A percentile compares a stretch with the other conserved stretches of the same genome.
These are phyloP conservation scores for Luffa acutangula DNA, from an alignment of 306 rosid genomes.

Conservation along the genomic window DNA sequence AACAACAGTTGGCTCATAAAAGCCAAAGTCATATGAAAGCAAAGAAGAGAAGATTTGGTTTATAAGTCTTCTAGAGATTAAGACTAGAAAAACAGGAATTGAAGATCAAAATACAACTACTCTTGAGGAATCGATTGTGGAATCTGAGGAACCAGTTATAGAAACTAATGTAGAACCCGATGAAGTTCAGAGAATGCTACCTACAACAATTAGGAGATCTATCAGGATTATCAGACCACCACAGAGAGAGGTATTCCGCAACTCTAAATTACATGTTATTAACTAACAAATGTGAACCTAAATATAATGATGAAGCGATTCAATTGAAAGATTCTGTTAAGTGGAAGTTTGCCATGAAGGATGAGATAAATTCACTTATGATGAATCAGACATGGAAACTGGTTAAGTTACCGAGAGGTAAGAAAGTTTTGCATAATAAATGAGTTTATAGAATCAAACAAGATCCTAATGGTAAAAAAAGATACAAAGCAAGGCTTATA, in stretches of 20 bases:
- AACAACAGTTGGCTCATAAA: background rate
- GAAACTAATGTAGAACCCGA: background rate
- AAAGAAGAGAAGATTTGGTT: background rate
- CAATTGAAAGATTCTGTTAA: background rate
- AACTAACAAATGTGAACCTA: background rate
- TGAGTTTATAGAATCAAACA: background rate
- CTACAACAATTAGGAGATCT: background rate
- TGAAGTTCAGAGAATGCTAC: background rate
- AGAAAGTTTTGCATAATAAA: background rate
- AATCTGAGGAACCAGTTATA: background rate
- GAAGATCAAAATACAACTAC: background rate
- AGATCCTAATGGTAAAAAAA: background rate
- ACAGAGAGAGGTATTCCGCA: background rate
- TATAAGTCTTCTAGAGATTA: background rate
- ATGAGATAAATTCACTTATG: background rate
- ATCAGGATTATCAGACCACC: background rate
- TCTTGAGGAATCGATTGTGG: background rate
- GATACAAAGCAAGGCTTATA: background rate
- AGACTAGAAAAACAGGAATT: background rate
- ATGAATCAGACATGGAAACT: background rate
- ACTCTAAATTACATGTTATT: background rate
- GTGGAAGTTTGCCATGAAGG: background rate
- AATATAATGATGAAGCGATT: background rate
- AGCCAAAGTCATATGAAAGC: background rate
- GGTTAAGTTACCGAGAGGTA: background rate